Evolutionary conservation across 2,329 filamentous ascomycete genomes (phyloP).

Genomic region (Colletotrichum costaricense): DNA sequence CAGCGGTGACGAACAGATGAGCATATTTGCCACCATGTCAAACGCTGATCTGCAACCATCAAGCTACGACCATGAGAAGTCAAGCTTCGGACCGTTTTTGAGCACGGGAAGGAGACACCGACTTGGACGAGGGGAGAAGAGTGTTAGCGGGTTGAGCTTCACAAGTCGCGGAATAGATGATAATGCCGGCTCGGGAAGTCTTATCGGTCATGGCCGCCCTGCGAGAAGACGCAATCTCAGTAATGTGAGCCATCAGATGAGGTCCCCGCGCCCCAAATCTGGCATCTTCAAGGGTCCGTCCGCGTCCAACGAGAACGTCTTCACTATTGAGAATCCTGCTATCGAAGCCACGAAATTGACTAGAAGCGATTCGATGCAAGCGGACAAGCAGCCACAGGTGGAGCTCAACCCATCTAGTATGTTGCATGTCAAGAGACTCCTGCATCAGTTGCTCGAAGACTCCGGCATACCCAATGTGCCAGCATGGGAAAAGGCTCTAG

Average conservation of each 20-base stretch:
- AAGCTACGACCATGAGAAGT: conserved; percentile 79
- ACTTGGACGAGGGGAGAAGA: conserved; percentile 79
- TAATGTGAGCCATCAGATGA: conserved; percentile 79
- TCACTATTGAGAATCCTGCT: conserved; percentile 58
- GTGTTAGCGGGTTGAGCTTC: conserved; percentile 76
- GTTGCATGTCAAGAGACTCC: conserved; percentile 85
- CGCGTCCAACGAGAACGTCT: conserved; percentile 62
- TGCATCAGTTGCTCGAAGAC: conserved; percentile 86
- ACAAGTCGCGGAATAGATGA: conserved; percentile 78
- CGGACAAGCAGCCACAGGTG: conserved; percentile 77
- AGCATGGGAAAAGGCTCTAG: conserved; percentile 89
- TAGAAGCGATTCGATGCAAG: conserved; percentile 86
- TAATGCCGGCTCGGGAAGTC: conserved; percentile 63
- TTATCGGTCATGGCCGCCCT: conserved; percentile 70
- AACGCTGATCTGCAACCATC: conserved; percentile 72
- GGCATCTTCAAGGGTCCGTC: conserved; percentile 67
- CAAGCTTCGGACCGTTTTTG: conserved; percentile 78
- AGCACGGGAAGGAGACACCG: conserved; percentile 81
- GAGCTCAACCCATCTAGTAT: conserved; percentile 90
- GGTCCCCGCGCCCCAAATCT: conserved; percentile 77
- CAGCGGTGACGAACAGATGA: conserved; percentile 91
- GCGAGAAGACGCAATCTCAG: conserved; percentile 85
- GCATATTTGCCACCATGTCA: conserved; percentile 82
- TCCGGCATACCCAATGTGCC: conserved; percentile 76
- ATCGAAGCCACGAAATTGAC: conserved; percentile 64